Conservation (phyloP, 345 rosid genomes). For the Hypericum perforatum region DNA sequence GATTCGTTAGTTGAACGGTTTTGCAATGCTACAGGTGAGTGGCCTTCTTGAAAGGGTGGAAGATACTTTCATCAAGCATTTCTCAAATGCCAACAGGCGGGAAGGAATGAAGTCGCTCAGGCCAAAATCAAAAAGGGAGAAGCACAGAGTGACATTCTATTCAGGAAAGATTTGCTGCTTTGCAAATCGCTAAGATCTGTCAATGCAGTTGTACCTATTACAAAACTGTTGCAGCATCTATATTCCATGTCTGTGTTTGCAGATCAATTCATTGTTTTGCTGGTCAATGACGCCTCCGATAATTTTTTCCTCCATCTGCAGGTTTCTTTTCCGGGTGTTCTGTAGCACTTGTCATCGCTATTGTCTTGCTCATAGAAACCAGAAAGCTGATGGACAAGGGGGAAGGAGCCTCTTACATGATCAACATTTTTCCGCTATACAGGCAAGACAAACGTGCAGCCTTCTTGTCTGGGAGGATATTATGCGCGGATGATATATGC, state of each 20-base stretch:
- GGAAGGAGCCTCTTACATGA: slow-evolving; percentile 44
- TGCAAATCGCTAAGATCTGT: too few species aligned
- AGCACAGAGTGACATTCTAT: slow-evolving; percentile 54
- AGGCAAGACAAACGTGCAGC: slow-evolving; percentile 29
- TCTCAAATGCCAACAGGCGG: slow-evolving; percentile 46
- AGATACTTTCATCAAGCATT: slow-evolving; percentile 47
- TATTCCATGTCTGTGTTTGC: too few species aligned
- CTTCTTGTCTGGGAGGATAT: neutral
- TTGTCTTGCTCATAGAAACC: slow-evolving; percentile 42
- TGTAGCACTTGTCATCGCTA: slow-evolving; percentile 41
- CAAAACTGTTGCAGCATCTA: too few species aligned
- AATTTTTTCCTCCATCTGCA: slow-evolving; percentile 9
- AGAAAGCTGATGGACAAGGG: slow-evolving; percentile 34
- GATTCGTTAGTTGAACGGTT: neutral
- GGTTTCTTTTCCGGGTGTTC: slow-evolving; percentile 64
- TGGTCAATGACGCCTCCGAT: too few species aligned
- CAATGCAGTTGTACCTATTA: too few species aligned
- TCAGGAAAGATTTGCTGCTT: slow-evolving; percentile 29
- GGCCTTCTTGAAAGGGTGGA: slow-evolving; percentile 56
- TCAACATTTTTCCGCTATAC: slow-evolving; percentile 64
- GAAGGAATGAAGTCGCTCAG: slow-evolving; percentile 55
- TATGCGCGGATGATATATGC: too few species aligned
- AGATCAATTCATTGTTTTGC: too few species aligned
- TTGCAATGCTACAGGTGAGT: slow-evolving; percentile 29
- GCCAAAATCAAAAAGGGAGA: slow-evolving; percentile 48